phyloP scores from a whole-genome alignment of 495 filamentous ascomycete species.

The Xylaria cubensis region DNA sequence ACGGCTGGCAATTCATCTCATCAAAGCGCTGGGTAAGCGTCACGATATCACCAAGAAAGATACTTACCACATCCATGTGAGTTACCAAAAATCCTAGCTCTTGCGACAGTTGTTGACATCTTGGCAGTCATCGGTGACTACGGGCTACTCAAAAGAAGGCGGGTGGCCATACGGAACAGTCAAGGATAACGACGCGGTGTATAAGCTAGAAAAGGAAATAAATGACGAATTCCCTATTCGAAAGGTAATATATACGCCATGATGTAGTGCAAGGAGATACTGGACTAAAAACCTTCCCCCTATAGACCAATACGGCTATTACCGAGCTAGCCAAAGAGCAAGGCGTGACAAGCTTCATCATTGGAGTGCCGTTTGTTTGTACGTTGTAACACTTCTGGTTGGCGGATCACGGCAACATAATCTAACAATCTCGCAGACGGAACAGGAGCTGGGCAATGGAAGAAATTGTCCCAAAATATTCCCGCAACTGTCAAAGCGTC shows the following conservation, averaged over 20 bases:
- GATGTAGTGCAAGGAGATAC: background rate
- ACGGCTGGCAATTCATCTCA: constrained; percentile 32
- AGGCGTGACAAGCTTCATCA: constrained; percentile 43
- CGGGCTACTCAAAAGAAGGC: constrained; percentile 37
- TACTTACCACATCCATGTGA: constrained; percentile 44
- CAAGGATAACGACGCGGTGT: constrained; percentile 41
- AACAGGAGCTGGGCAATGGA: constrained; percentile 45
- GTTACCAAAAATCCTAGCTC: constrained; percentile 5
- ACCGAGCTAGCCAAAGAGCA: constrained; percentile 38
- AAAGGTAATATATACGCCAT: constrained; percentile 33
- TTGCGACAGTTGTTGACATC: constrained; percentile 26
- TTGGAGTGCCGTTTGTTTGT: constrained; percentile 43
- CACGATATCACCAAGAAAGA: constrained; percentile 35
- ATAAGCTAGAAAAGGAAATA: constrained; percentile 40
- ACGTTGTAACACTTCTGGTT: constrained; percentile 28
- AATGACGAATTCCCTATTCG: constrained; percentile 35
- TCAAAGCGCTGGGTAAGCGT: constrained; percentile 40
- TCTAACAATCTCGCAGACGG: constrained; percentile 42
- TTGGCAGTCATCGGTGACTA: constrained; percentile 40
- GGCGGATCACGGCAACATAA: background rate
- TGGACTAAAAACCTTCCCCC: background rate
- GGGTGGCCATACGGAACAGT: constrained; percentile 43
- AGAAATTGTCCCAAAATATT: constrained; percentile 46
- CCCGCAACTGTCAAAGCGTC: constrained; percentile 42
- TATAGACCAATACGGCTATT: constrained; percentile 38